phyloP scores from a whole-genome alignment of 2,329 filamentous ascomycete genomes.

The Endocalyx cinctus region DNA sequence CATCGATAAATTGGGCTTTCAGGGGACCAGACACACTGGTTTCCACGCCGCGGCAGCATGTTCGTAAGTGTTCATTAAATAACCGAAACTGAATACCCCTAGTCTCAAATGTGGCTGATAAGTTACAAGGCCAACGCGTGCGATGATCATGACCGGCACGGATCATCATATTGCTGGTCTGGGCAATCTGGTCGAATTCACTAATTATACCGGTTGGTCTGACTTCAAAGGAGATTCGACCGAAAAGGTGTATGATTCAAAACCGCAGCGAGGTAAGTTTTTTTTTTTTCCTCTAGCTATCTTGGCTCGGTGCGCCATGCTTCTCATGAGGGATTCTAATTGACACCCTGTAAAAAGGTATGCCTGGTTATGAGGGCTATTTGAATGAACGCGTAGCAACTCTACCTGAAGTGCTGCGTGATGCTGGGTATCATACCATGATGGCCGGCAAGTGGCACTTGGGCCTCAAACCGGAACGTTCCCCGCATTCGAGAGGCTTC shows the following conservation, averaged over 20 bases:
- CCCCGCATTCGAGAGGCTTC: conserved; percentile 47
- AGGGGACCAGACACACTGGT: conserved; percentile 50
- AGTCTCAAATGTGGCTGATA: too few species aligned
- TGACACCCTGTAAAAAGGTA: too few species aligned
- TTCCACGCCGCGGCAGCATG: conserved; percentile 57
- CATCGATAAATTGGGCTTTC: conserved; percentile 44
- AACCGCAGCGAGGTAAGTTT: too few species aligned
- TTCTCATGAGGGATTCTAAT: too few species aligned
- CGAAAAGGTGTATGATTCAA: too few species aligned
- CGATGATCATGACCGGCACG: conserved; percentile 58
- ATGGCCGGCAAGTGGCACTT: conserved; percentile 19
- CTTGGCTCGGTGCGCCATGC: too few species aligned
- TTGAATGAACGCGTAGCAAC: conserved; percentile 28
- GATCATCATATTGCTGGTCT: conserved; percentile 51
- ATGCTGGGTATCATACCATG: background rate
- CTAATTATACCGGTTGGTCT: too few species aligned
- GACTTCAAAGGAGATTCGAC: too few species aligned
- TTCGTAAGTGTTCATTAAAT: too few species aligned
- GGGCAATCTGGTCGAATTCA: conserved; percentile 46
- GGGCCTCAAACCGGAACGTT: conserved; percentile 34
- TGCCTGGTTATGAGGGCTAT: conserved; percentile 28
- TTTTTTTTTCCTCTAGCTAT: too few species aligned
- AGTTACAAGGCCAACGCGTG: conserved; percentile 49
- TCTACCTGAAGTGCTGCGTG: conserved; percentile 30
- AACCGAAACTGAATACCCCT: too few species aligned